Conservation (phyloP, 805 yeast genomes). For the Yamadazyma phyllophila region DNA sequence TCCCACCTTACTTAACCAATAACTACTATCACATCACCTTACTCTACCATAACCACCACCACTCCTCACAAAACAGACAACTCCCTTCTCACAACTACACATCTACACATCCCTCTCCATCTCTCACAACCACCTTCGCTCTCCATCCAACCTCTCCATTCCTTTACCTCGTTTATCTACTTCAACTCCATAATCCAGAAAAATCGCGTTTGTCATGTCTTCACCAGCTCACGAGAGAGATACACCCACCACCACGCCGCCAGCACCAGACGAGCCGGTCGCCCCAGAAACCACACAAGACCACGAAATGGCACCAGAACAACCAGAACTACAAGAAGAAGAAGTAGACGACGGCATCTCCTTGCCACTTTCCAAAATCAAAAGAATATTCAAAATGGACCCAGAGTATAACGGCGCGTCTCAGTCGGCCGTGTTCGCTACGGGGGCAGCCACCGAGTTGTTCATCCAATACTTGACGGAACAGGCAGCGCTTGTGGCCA, state of each 20-base stretch:
- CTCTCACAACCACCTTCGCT: not conserved
- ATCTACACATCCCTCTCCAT: too few relatives aligned
- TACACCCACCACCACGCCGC: constrained; percentile 24
- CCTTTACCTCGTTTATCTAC: too few relatives aligned
- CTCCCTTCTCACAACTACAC: too few relatives aligned
- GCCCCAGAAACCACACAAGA: not conserved
- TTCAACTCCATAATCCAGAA: not conserved
- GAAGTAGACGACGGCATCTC: constrained; percentile 28
- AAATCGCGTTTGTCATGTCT: constrained; percentile 10
- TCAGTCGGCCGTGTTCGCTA: constrained; percentile 67
- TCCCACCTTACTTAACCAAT: too few relatives aligned
- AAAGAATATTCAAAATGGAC: constrained; percentile 70
- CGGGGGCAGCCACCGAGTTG: constrained; percentile 76
- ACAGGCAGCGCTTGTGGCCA: constrained; percentile 65
- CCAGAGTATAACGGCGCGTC: constrained; percentile 69
- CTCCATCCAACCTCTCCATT: too few relatives aligned
- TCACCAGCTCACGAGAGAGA: constrained; percentile 9
- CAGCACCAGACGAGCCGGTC: constrained; percentile 13
- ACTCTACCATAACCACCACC: too few relatives aligned
- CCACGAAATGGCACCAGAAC: constrained; percentile 4
- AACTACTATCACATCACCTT: too few relatives aligned
- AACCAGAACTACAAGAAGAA: constrained; percentile 8
- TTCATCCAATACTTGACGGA: constrained; percentile 69
- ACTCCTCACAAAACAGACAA: too few relatives aligned
- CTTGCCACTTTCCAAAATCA: constrained; percentile 67